Conservation (phyloP, 1,284 basidiomycete species). For the Athelia sp. region DNA sequence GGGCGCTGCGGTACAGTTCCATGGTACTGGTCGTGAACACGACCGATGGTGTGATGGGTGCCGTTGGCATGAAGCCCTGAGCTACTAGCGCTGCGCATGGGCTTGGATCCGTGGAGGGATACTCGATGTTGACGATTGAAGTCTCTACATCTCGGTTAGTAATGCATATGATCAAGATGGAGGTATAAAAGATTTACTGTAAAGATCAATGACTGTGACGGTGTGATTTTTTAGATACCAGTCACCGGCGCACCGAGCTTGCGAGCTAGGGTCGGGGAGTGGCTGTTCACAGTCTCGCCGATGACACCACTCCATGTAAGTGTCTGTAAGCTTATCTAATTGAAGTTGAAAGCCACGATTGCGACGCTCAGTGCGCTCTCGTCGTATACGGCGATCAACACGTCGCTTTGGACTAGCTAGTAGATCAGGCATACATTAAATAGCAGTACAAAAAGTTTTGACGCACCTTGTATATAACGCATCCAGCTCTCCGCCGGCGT, state of each 20-base stretch:
- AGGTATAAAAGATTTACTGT: too few species aligned
- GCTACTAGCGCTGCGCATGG: conserved; percentile 2
- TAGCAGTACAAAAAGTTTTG: too few species aligned
- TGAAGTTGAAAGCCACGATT: conserved; percentile 3
- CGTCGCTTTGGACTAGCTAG: too few species aligned
- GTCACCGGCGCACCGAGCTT: too few species aligned
- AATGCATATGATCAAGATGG: background rate
- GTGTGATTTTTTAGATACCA: too few species aligned
- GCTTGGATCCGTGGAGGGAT: background rate
- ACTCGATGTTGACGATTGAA: background rate
- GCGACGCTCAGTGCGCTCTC: conserved; percentile 3
- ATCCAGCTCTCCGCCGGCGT: too few species aligned
- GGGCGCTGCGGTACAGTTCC: conserved; percentile 8
- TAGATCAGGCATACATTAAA: too few species aligned
- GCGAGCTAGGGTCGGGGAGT: too few species aligned
- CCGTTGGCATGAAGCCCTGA: conserved; percentile 9
- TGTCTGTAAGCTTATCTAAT: conserved; percentile 1
- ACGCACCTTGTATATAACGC: too few species aligned
- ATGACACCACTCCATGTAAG: conserved; percentile 7
- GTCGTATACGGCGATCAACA: conserved; percentile 1
- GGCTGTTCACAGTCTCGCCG: too few species aligned
- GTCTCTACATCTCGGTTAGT: background rate
- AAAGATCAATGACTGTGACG: too few species aligned
- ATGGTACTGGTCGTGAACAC: conserved; percentile 7
- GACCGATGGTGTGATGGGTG: conserved; percentile 5